These are phyloP conservation scores for Paulownia fortunei DNA, from an alignment of 257 asterid genomes.

Conservation along the genomic window DNA sequence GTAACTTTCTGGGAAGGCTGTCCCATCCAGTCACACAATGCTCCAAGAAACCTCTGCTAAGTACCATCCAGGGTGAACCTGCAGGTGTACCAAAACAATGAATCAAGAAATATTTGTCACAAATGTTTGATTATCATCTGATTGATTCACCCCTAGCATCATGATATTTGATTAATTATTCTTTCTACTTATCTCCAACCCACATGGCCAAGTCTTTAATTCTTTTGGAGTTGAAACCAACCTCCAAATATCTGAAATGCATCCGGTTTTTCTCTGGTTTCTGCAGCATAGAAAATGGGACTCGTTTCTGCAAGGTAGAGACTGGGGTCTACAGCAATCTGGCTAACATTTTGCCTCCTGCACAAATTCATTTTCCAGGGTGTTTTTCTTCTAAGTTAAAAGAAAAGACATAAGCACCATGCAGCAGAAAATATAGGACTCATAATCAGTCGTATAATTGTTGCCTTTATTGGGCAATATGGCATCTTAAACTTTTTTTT, in stretches of 20 bases:
- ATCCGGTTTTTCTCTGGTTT: conserved; percentile 51
- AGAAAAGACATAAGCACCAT: not conserved
- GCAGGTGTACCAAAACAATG: conserved; percentile 10
- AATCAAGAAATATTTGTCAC: not conserved
- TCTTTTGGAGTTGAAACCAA: conserved; percentile 15
- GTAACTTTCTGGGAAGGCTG: conserved; percentile 63
- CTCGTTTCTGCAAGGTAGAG: conserved; percentile 34
- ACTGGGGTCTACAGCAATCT: conserved; percentile 56
- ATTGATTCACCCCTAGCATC: not conserved
- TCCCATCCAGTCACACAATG: conserved; percentile 61
- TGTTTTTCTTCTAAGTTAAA: not conserved
- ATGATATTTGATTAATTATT: not conserved
- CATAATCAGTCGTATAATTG: not conserved
- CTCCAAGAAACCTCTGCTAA: conserved; percentile 56
- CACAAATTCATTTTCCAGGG: conserved; percentile 9
- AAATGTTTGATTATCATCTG: not conserved
- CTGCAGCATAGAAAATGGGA: conserved; percentile 44
- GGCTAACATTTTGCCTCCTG: conserved; percentile 41
- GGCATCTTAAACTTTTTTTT: not conserved
- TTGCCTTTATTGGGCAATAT: not conserved
- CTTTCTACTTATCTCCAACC: too few species aligned
- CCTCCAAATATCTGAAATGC: conserved; percentile 63
- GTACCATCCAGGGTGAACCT: conserved; percentile 67
- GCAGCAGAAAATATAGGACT: too few species aligned
- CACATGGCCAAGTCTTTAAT: not conserved